Evolutionary conservation across 2,329 filamentous ascomycete species (phyloP).

Genomic region (Elsinoe australis): DNA sequence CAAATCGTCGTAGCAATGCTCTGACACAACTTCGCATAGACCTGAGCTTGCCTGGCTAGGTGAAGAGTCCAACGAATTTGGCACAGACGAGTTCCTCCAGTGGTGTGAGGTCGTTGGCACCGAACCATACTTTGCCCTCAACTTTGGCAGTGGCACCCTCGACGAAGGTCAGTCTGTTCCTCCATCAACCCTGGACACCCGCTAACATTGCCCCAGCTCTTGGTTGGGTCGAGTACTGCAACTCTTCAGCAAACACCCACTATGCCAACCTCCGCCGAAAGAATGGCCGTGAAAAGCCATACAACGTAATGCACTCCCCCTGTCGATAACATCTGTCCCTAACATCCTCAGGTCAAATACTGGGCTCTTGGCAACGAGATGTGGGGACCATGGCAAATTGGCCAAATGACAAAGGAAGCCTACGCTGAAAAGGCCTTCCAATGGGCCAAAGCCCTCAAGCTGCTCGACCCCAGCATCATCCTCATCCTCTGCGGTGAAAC

Average conservation of each 20-base stretch:
- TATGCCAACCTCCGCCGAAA: slow-evolving; percentile 72
- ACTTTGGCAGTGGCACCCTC: slow-evolving; percentile 66
- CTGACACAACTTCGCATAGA: slow-evolving; percentile 30
- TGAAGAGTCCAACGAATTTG: slow-evolving; percentile 69
- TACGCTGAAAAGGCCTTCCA: slow-evolving; percentile 62
- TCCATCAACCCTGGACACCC: slow-evolving; percentile 2
- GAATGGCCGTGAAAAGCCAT: slow-evolving; percentile 68
- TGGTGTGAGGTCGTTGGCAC: slow-evolving; percentile 68
- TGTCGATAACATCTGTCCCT: background rate
- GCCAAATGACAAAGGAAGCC: slow-evolving; percentile 60
- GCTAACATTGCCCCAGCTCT: slow-evolving; percentile 41
- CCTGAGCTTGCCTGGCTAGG: slow-evolving; percentile 75
- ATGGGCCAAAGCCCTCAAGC: slow-evolving; percentile 64
- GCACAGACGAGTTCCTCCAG: slow-evolving; percentile 78
- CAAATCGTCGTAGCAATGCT: background rate
- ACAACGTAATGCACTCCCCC: slow-evolving; percentile 46
- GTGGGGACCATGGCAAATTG: slow-evolving; percentile 62
- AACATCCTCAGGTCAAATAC: slow-evolving; percentile 53
- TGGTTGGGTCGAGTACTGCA: slow-evolving; percentile 82
- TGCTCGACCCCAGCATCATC: slow-evolving; percentile 60
- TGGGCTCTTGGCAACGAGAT: slow-evolving; percentile 76
- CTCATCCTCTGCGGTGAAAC: slow-evolving; percentile 70
- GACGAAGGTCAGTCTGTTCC: slow-evolving; percentile 41
- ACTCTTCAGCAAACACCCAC: slow-evolving; percentile 66
- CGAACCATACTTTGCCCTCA: slow-evolving; percentile 71